Base-by-base conservation (phyloP, 805 yeast species). In the Candida nitratophila region DNA sequence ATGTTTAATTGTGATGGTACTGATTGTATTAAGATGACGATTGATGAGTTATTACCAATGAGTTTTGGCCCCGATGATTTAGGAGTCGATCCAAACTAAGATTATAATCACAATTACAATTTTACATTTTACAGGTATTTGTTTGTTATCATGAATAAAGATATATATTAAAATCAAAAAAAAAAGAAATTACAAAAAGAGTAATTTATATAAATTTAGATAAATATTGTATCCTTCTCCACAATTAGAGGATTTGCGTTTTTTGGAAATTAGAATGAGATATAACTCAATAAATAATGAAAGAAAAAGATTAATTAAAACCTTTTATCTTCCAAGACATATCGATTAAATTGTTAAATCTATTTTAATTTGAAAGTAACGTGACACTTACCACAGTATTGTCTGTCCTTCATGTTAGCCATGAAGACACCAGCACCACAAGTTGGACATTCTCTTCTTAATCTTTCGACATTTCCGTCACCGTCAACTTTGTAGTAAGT, bases 371-470 rank as follows among this genome's bases (percentile, higher is more conserved):
- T 84, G 78, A 82, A 84, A 73, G 96, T 90, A 65, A 85, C 77
- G 84, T 90, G 97, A 81, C 99, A 93, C 81, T 86, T 89, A 79
- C 99, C 99, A 79, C 99, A 93, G 97, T 93, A 93, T 76, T 86
- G 95, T 83, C 99, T 90, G 85, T 84, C 90, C 71, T 79, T 75
- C 91, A 86, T 90, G 89, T 90, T 84, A 65, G 98, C 99, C 96
- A 93, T 89, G 93, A 91, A 91, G 74, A 87, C 84, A 86, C 97
- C 97, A 60, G 96, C 93, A 79, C 97, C 97, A 79, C 97, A 91
- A 65, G 83, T 79, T 58, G 91, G 87, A 79, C 99, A 93, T 77
- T 91, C 97, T 75, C 95, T 89, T 81, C 96, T 93, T 72, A 93
- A 87, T 77, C 96, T 87, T 78, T 90, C 91, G 67, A 93, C 96